Evolutionary conservation across 305 asterid genomes (phyloP).

Genomic region (Solanum hybrid): DNA sequence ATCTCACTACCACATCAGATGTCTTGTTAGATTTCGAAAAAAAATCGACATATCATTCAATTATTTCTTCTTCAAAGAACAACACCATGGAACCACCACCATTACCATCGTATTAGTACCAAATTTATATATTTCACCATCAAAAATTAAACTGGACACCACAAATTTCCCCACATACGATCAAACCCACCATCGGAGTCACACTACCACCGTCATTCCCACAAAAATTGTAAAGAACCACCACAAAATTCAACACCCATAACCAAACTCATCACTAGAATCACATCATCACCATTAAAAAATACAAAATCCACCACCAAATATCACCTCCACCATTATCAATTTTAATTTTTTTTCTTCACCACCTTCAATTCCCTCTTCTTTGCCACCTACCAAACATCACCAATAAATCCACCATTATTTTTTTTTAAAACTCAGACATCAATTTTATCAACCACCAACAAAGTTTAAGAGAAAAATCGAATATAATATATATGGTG

Average conservation of each 20-base stretch:
- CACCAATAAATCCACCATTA: not conserved
- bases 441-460: not conserved
- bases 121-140: no score
- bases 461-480: no score
- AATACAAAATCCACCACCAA: accelerated
- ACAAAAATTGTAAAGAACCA: not conserved
- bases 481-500: no score
- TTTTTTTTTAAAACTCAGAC: no score
- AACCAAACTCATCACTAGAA: not conserved
- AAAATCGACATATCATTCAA: not conserved
- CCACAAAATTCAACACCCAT: not conserved
- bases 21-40: no score
- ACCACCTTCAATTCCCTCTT: not conserved
- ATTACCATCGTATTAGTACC: not conserved
- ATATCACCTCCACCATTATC: no score
- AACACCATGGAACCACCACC: accelerated
- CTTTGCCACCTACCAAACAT: accelerated
- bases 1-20: not conserved
- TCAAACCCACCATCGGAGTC: no score
- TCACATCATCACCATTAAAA: not conserved
- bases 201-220: not conserved
- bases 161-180: not conserved
- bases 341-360: not conserved
- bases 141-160: accelerated
- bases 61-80: not conserved